Evolutionary conservation across 768 basidiomycete genomes (phyloP).

Genomic region (Sporobolomyces phaffii): DNA sequence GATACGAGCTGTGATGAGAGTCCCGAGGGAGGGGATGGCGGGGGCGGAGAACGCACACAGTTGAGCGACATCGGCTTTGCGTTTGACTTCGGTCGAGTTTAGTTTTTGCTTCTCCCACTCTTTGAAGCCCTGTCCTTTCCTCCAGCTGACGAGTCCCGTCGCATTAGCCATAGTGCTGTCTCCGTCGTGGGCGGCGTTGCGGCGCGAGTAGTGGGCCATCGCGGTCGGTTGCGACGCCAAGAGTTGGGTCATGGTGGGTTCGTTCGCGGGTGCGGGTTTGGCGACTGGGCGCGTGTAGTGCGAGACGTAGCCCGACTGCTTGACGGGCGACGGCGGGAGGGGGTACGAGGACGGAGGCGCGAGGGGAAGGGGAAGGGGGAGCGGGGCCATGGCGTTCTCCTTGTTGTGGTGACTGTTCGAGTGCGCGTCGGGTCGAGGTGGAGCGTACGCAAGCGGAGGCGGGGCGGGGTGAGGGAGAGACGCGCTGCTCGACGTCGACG

Average conservation of each 20-base stretch:
- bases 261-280: background rate
- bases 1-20: too few species aligned
- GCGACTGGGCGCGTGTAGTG: slow-evolving; percentile 22
- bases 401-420: slow-evolving; percentile 15
- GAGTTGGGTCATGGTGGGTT: slow-evolving; percentile 39
- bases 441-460: too few species aligned
- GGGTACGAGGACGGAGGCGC: background rate
- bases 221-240: slow-evolving; percentile 23
- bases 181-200: background rate
- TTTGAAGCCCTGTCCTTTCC: slow-evolving; percentile 47
- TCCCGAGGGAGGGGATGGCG: background rate
- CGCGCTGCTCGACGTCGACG: too few species aligned
- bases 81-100: slow-evolving; percentile 76
- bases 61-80: slow-evolving; percentile 95
- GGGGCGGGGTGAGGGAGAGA: background rate
- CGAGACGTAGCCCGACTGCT: slow-evolving; percentile 4
- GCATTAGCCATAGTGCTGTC: slow-evolving; percentile 34
- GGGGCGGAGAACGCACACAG: slow-evolving; percentile 57
- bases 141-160: slow-evolving; percentile 41
- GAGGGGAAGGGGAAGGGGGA: background rate
- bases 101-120: slow-evolving; percentile 81
- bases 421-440: background rate
- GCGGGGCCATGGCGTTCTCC: slow-evolving; percentile 7
- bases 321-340: slow-evolving; percentile 7
- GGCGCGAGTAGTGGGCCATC: background rate